Evolutionary conservation across 345 rosid genomes (phyloP).

Genomic region (Brassica napus): DNA sequence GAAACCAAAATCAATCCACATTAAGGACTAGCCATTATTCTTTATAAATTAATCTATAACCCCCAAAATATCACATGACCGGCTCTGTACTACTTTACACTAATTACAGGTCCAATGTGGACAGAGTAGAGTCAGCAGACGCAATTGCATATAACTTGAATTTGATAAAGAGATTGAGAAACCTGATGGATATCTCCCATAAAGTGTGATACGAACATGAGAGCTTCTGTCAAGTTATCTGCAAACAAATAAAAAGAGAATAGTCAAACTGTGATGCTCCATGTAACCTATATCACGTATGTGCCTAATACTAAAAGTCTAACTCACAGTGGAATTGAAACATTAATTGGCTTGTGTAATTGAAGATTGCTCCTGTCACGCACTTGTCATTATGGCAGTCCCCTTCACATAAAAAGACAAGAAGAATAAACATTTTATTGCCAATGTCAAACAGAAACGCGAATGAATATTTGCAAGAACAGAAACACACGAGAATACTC

Average conservation of each 20-base stretch:
- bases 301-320: neutral
- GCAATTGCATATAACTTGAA: neutral
- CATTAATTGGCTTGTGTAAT: constrained; percentile 72
- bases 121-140: neutral
- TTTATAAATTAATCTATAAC: too few species aligned
- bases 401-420: constrained; percentile 9
- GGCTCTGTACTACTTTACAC: neutral
- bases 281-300: constrained; percentile 44
- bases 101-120: neutral
- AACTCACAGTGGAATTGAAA: constrained; percentile 54
- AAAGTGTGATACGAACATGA: constrained; percentile 81
- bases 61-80: too few species aligned
- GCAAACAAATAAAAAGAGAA: constrained; percentile 25
- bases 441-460: neutral
- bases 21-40: neutral
- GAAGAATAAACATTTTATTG: neutral
- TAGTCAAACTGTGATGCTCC: neutral
- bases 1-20: constrained; percentile 18
- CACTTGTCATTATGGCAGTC: constrained; percentile 54
- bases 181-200: constrained; percentile 95
- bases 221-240: constrained; percentile 86
- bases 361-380: constrained; percentile 84
- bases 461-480: neutral
- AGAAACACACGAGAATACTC: constrained; percentile 60
- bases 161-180: neutral